Evolutionary conservation across 352 stramenopile genomes (phyloP).

Genomic region (Phytophthora nicotianae): DNA sequence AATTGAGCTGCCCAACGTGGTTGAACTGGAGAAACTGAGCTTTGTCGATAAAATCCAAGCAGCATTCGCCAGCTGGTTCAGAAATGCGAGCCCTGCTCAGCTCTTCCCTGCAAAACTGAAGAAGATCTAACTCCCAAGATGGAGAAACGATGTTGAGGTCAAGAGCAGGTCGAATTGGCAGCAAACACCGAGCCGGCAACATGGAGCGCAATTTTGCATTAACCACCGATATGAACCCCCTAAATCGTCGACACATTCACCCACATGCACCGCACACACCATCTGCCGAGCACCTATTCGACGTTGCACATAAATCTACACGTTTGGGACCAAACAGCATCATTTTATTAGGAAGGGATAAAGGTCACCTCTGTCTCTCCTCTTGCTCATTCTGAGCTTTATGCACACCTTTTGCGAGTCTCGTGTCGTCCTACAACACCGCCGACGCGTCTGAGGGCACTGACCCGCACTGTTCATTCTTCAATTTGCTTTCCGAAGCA

Average conservation of each 20-base stretch:
- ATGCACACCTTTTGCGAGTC: conserved; percentile 19
- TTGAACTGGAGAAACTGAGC: conserved; percentile 24
- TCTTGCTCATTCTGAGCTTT: conserved; percentile 22
- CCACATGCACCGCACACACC: conserved; percentile 17
- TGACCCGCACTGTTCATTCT: conserved; percentile 22
- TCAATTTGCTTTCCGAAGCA: conserved; percentile 34
- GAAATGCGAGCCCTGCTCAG: conserved; percentile 24
- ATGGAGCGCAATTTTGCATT: not conserved
- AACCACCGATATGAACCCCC: not conserved
- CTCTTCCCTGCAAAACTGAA: conserved; percentile 21
- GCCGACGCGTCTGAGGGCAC: conserved; percentile 5
- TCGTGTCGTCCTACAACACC: conserved; percentile 17
- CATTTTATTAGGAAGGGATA: too few species aligned
- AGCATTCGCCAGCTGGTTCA: conserved; percentile 23
- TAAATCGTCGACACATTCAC: not conserved
- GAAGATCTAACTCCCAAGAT: conserved; percentile 8
- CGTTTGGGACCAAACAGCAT: conserved; percentile 6
- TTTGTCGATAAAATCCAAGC: conserved; percentile 14
- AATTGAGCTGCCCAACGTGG: conserved; percentile 12
- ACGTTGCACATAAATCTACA: conserved; percentile 16
- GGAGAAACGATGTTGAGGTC: not conserved
- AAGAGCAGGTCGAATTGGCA: not conserved
- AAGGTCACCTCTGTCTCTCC: conserved; percentile 16
- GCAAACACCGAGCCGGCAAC: not conserved
- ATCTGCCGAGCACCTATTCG: conserved; percentile 20